Evolutionary conservation across 768 basidiomycete species (phyloP), one percentile per base, ranked within the genome.

Genomic region (Boletus vinaceobasis): DNA sequence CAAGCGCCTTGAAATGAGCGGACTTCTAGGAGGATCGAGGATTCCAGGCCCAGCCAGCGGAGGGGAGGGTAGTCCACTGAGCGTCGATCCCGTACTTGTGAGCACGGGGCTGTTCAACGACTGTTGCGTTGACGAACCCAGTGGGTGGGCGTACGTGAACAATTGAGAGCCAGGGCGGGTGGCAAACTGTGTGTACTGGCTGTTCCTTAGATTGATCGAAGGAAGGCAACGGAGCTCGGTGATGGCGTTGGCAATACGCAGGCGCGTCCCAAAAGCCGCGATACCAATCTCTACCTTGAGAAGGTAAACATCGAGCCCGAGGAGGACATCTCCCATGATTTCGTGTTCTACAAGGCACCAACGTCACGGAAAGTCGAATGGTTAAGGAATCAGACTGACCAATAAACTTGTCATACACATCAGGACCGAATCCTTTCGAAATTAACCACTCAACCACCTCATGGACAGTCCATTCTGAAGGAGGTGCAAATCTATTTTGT

Each of bases 271-370:
- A 61, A 96, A 97, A 5, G 93, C 93, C 63, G 80, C 75, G 61
- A 99, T 92, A 26, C 94, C 95, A 51, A 99, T 87, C 74, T 98
- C 95, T 13, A 75, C 78, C 75, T 98, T 98, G 62, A 99, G 85
- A 15, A 95, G 79, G 65, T 87, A 88, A 50, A 86, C 83, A 59
- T 98, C 93, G 56, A 98, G 87, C 63, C 95, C 96, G 51, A 98
- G 84, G 9, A 98, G 82, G 29, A 98, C 90, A 63, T 99, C 97
- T n/a, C 97, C 97, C 0, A 93, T 91, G 52, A 99, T 99, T 74
- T 99, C 97, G 84, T 99, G 94, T 74, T 98, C 96, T 94, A 67
- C 38, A 56, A 36, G n/a, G 48, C 2, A 42, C 31, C 8, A 10
- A 29, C 1, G 37, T 65, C 7, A 58, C 38, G 36, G 11, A 43